Base-by-base conservation (phyloP, 2,329 filamentous ascomycete genomes). In the Fusarium oligoseptatum region DNA sequence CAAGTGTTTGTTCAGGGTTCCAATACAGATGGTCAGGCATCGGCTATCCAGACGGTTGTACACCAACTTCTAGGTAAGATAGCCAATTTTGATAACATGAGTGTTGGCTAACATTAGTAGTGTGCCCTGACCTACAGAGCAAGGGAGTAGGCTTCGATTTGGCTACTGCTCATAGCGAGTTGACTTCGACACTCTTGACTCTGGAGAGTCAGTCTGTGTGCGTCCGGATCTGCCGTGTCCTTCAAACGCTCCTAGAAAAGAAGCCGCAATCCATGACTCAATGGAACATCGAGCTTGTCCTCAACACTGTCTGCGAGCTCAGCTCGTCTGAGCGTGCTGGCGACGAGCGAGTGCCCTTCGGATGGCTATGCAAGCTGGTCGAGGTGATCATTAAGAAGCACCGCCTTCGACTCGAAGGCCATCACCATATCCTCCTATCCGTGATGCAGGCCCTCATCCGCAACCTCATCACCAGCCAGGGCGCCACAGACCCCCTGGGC, bases 321-420 rank as follows among this genome's bases (percentile, higher is more conserved):
- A 79, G 70, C 55, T 72, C 78, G 74, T 80, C 20, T 29, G 70
- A 43, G 67, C 80, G 22, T 72, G 79, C 32, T 56, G 66, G 41
- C 45, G 76, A 78, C 17, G 81, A 82, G 1, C 78, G 83, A 8
- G 80, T 83, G 7, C 80, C 84, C 0, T 91, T 85, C 76, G 78
- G 83, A 2, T 82, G 82, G 77, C 81, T 89, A 17, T 91, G 87
- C 82, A 86, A 85, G 63, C 83, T 92, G 10, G 82, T 90, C 22
- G 88, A 90, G 64, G 82, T 85, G 24, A 82, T 92, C 41, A 87
- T 92, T 78, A 87, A 87, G 77, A 88, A 89, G 57, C 89, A 92
- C 79, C 85, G 91, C 6, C 84, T 90, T 50, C 89, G 91, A 11
- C 83, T 92, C 2, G 88, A 91, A 75, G 90, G 90, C 2, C 90